These are phyloP conservation scores for Dendryphion nanum DNA, from an alignment of 2,329 filamentous ascomycete genomes.

Conservation along the genomic window DNA sequence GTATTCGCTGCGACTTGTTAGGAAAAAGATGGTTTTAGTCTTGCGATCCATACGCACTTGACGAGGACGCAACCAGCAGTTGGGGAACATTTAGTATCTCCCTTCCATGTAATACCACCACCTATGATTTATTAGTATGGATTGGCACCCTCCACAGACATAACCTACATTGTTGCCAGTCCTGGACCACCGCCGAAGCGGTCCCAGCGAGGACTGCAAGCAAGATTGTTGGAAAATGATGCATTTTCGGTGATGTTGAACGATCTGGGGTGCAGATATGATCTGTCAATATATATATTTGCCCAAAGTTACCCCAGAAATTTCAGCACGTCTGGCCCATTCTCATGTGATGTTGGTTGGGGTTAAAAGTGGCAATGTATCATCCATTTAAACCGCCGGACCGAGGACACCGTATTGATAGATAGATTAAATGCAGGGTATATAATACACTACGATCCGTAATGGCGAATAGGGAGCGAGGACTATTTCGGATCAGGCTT, in stretches of 20 bases:
- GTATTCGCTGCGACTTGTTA: slow-evolving; percentile 22
- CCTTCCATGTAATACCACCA: slow-evolving; percentile 26
- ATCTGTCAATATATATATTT: slow-evolving; percentile 6
- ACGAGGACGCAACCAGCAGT: slow-evolving; percentile 29
- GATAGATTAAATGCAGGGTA: slow-evolving; percentile 18
- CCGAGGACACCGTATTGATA: slow-evolving; percentile 24
- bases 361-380: slow-evolving; percentile 11
- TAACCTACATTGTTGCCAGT: slow-evolving; percentile 36
- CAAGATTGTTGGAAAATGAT: slow-evolving; percentile 13
- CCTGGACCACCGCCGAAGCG: slow-evolving; percentile 22
- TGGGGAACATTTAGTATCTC: slow-evolving; percentile 24
- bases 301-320: too few species aligned
- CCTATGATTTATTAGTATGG: slow-evolving; percentile 13
- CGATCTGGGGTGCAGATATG: slow-evolving; percentile 3
- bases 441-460: too few species aligned
- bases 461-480: too few species aligned
- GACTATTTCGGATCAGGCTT: too few species aligned
- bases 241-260: too few species aligned
- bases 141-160: neutral
- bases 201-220: slow-evolving; percentile 23
- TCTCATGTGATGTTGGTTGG: slow-evolving; percentile 19
- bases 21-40: slow-evolving; percentile 6
- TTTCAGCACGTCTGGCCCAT: neutral
- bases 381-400: slow-evolving; percentile 22
- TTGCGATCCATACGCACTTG: too few species aligned